Evolutionary conservation across 805 yeast species (phyloP), one percentile per base, ranked within the genome.

Genomic region (Saturnispora ahearnii): DNA sequence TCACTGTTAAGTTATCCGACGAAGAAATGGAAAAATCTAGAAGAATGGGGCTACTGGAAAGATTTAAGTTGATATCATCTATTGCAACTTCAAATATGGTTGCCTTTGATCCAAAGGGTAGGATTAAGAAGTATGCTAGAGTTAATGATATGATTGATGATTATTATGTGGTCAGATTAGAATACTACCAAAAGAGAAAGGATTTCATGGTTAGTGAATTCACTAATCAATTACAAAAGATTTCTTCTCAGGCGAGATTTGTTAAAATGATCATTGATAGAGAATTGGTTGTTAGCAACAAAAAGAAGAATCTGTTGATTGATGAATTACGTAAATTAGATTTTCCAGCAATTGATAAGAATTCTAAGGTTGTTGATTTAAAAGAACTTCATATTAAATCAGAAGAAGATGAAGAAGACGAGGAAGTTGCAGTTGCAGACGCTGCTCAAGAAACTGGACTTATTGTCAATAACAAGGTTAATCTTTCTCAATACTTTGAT

Each of bases 101-200:
- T 50, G 95, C 96, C 0, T 93, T 93, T 68, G 97, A 93, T 68
- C 79, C 95, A 3, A 76, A 76, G 44, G 96, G 96, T 36, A 79
- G 90, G 56, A 87, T 93, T 59, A 85, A 84, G 62, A 87, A 79
- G 64, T 93, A 89, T 65, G 84, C 82, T 11, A 72, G 73, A 45
- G 84, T 84, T 2, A 78, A 79, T 55, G 91, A 88, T 43, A 91
- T 93, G 46, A 71, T 93, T 57, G 74, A 73, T 52, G 98, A 91
- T 57, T 93, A 84, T 65, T 93, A 83, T 64, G 84, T 74, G 59
- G 86, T 93, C 12, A 78, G 99, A 60, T 71, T 93, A 54, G 96
- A 90, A 52, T 87, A 74, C 64, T 93, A 93, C 65, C 96, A 89
- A 69, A 84, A 81, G 62, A 79, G 99, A 59, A 93, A 93, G 62